Base-by-base conservation (phyloP, 495 filamentous ascomycete genomes). In the Acidiella bohemica region DNA sequence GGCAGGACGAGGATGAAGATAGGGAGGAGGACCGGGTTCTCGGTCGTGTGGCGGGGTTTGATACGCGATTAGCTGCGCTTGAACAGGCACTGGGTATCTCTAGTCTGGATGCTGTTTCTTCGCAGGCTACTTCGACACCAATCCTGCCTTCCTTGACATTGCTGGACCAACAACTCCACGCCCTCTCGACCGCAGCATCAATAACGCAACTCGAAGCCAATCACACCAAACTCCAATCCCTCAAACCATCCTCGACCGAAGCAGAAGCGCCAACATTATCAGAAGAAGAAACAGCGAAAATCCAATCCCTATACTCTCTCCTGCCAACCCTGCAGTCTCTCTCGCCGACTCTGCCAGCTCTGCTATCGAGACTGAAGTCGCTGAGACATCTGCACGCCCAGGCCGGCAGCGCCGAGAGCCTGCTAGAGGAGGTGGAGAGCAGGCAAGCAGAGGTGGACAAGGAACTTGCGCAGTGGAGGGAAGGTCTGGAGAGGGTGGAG, bases 41-140 rank as follows among this genome's bases (percentile, higher is more conserved):
- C n/a, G n/a, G n/a, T n/a, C 81, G 83, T 53, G 83, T 84, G 5
- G 83, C 86, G 18, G 81, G 88, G 41, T 93, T 96, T 45, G 90
- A 95, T 55, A 65, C 70, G 23, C 77, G 90, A 4, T 68, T 99
- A 3, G 63, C 78, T 0, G 53, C 78, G 6, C 65, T 99, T 23
- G 90, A 99, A 61, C 76, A 75, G 35, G 71, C 77, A 1, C 72
- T 96, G 32, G 92, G 92, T 12, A 69, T 94, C 28, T 76, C 72
- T 10, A 76, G 73, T 10, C 68, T 76, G 5, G 67, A 72, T 4
- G 71, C 83, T 46, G 71, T 80, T 5, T 72, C 80, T 38, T 53
- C 80, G 12, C 70, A 72, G 1, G 35, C 34, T 7, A 26, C 32
- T 59, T 38, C 80, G 60, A 59, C 67, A 26, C 74, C 85, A 16